phyloP scores from a whole-genome alignment of 2,329 filamentous ascomycete species.

The Aureobasidium sp. region DNA sequence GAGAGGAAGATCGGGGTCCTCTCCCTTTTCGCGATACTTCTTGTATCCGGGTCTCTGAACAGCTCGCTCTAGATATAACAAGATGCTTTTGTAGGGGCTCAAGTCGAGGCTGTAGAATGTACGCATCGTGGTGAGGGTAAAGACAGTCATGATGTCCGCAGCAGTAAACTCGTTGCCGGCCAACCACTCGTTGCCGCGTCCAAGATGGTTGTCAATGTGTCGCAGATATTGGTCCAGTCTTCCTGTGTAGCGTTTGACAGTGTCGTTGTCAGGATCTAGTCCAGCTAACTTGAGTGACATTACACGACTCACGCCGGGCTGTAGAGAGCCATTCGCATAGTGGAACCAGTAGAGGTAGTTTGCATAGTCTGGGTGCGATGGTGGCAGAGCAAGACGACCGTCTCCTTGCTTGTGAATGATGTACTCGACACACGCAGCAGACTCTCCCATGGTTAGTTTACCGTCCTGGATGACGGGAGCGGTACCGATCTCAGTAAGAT shows the following conservation, averaged over 20 bases:
- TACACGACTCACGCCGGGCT: conserved; percentile 25
- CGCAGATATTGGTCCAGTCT: conserved; percentile 33
- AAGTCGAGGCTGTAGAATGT: conserved; percentile 35
- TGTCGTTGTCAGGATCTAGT: conserved; percentile 23
- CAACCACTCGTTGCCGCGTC: conserved; percentile 40
- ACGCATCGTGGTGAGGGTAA: conserved; percentile 52
- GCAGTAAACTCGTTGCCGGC: conserved; percentile 54
- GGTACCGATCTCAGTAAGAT: conserved; percentile 39
- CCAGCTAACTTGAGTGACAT: conserved; percentile 17
- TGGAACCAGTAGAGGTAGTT: conserved; percentile 60
- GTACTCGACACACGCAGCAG: conserved; percentile 53
- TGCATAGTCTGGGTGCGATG: conserved; percentile 42
- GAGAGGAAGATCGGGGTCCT: conserved; percentile 22
- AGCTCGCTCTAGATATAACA: conserved; percentile 24
- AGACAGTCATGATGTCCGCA: conserved; percentile 58
- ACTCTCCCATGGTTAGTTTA: conserved; percentile 47
- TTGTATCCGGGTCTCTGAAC: conserved; percentile 21
- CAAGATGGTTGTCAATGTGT: conserved; percentile 43
- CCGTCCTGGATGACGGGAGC: conserved; percentile 54
- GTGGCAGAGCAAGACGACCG: conserved; percentile 40
- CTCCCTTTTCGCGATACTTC: conserved; percentile 26
- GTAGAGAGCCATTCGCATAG: conserved; percentile 38
- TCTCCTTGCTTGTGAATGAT: conserved; percentile 46
- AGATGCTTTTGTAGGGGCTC: conserved; percentile 19
- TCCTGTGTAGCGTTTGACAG: conserved; percentile 24